Conservation (phyloP, 495 filamentous ascomycete species). For the Geopyxis carbonaria region DNA sequence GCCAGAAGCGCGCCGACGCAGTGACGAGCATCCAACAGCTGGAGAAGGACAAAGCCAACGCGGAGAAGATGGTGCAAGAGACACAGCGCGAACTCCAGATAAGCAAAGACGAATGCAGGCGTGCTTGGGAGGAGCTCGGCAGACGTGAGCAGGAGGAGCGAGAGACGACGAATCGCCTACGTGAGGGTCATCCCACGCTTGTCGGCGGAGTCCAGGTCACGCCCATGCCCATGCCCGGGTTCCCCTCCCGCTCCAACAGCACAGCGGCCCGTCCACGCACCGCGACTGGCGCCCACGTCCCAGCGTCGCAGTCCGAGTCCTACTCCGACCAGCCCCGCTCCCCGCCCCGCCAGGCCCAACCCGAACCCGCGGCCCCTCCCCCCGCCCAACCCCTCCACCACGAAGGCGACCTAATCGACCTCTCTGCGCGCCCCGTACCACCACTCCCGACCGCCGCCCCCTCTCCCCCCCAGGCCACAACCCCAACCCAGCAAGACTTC, state of each 20-base stretch:
- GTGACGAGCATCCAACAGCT: constrained; percentile 44
- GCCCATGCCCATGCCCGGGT: constrained; percentile 65
- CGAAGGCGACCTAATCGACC: too few species aligned
- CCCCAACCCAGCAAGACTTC: constrained; percentile 19
- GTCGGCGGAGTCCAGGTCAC: constrained; percentile 95
- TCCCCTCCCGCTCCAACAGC: constrained; percentile 43
- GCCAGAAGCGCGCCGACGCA: constrained; percentile 47
- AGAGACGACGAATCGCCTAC: constrained; percentile 67
- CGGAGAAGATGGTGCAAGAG: constrained; percentile 61
- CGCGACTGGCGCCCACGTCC: constrained; percentile 21
- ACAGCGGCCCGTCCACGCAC: constrained; percentile 27
- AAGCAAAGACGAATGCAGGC: constrained; percentile 85
- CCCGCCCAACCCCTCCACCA: not conserved
- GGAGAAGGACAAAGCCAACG: constrained; percentile 47
- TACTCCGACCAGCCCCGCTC: constrained; percentile 2
- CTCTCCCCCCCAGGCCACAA: not conserved
- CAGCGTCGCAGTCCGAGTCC: constrained; percentile 4
- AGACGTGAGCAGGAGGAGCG: constrained; percentile 86
- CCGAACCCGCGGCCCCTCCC: not conserved
- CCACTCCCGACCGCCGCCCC: not conserved
- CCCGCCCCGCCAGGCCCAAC: too few species aligned
- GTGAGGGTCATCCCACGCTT: constrained; percentile 72
- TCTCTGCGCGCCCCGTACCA: not conserved
- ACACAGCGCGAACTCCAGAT: constrained; percentile 84
- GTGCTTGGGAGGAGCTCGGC: constrained; percentile 94